These are phyloP conservation scores for Fusarium nanum DNA, from an alignment of 2,329 filamentous ascomycete species.

Conservation along the genomic window DNA sequence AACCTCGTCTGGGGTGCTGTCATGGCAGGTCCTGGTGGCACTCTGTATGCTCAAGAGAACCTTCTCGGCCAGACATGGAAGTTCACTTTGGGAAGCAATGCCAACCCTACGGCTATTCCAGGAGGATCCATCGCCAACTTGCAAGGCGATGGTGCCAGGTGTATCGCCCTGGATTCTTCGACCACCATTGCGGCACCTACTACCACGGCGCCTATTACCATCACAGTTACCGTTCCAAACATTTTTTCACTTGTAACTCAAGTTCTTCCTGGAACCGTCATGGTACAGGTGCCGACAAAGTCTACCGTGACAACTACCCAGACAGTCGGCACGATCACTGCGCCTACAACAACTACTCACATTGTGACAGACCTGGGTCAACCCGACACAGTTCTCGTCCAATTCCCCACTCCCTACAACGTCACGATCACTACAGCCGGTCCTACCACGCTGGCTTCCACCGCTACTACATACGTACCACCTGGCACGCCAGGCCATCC, in stretches of 20 bases:
- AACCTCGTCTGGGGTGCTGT: slow-evolving; percentile 7
- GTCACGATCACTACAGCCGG: slow-evolving; percentile 4
- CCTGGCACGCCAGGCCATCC: slow-evolving; percentile 4
- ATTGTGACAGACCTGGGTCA: neutral
- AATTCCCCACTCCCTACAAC: neutral
- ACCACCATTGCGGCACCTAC: neutral
- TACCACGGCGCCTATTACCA: neutral
- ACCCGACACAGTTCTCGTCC: slow-evolving; percentile 5
- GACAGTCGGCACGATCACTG: neutral
- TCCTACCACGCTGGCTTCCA: neutral
- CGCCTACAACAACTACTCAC: neutral
- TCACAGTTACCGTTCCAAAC: neutral
- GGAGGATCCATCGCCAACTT: slow-evolving; percentile 1
- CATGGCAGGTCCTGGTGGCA: neutral
- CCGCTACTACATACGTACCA: neutral
- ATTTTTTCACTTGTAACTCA: neutral
- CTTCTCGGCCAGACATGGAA: slow-evolving; percentile 9
- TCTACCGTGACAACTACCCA: slow-evolving; percentile 15
- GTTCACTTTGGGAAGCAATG: slow-evolving; percentile 1
- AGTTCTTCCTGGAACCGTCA: slow-evolving; percentile 11
- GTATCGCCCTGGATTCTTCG: neutral
- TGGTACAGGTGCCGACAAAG: slow-evolving; percentile 14
- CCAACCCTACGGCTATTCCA: neutral
- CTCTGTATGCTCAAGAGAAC: slow-evolving; percentile 7
- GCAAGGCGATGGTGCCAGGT: slow-evolving; percentile 5